Evolutionary conservation across 306 rosid genomes (phyloP).

Genomic region (Cicer pinnatifidum): DNA sequence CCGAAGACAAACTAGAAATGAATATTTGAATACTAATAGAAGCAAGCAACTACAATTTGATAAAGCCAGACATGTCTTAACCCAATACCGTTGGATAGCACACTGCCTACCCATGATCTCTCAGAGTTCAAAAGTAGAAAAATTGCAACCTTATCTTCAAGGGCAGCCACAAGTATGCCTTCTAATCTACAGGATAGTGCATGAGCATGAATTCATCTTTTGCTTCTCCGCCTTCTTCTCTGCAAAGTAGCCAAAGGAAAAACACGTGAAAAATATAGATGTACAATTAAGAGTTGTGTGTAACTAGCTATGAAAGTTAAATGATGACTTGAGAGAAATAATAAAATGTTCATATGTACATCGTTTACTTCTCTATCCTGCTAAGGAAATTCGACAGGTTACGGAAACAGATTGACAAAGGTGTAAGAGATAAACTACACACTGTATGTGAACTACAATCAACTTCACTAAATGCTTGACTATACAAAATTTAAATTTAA

Average conservation of each 20-base stretch:
- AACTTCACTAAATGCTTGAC: slow-evolving; percentile 15
- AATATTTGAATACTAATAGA: slow-evolving; percentile 38
- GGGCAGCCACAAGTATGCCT: slow-evolving; percentile 40
- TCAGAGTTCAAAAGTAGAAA: slow-evolving; percentile 22
- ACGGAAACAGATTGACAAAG: neutral
- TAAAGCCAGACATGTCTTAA: slow-evolving; percentile 34
- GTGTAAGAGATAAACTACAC: neutral
- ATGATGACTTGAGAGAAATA: neutral
- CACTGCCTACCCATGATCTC: slow-evolving; percentile 44
- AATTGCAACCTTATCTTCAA: slow-evolving; percentile 40
- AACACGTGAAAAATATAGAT: neutral
- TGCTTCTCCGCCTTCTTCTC: slow-evolving; percentile 55
- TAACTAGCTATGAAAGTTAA: neutral
- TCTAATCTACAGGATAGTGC: slow-evolving; percentile 64
- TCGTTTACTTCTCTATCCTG: slow-evolving; percentile 17
- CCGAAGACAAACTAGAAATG: slow-evolving; percentile 43
- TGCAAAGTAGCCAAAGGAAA: slow-evolving; percentile 42
- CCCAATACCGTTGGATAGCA: slow-evolving; percentile 27
- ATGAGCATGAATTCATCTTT: slow-evolving; percentile 65
- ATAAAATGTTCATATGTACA: neutral
- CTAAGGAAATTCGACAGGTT: neutral
- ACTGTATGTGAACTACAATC: neutral
- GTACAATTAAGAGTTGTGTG: neutral
- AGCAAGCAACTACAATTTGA: slow-evolving; percentile 40
- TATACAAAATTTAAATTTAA: neutral